phyloP scores from a whole-genome alignment of 2,329 filamentous ascomycete genomes.

The Epichloe coenophiala region DNA sequence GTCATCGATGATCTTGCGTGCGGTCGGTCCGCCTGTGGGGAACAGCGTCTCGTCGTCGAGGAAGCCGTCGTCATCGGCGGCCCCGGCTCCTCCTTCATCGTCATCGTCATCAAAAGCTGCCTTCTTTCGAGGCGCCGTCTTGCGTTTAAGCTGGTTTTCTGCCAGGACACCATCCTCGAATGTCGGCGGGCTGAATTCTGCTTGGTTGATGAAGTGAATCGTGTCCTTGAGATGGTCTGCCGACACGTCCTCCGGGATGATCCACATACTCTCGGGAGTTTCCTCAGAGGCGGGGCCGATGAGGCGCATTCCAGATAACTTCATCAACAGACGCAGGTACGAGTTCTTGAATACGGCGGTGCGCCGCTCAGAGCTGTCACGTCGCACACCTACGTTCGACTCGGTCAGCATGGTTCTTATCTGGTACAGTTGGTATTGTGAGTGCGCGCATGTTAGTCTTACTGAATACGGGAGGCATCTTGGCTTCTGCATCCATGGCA shows the following conservation, averaged over 20 bases:
- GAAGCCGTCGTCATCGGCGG: slow-evolving; percentile 14
- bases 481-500: slow-evolving; percentile 13
- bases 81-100: slow-evolving; percentile 23
- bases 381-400: slow-evolving; percentile 35
- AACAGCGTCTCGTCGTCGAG: slow-evolving; percentile 48
- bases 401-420: slow-evolving; percentile 4
- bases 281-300: slow-evolving; percentile 45
- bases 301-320: slow-evolving; percentile 55
- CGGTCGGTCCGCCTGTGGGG: slow-evolving; percentile 52
- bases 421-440: not conserved
- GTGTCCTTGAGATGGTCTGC: slow-evolving; percentile 54
- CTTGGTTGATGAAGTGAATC: slow-evolving; percentile 60
- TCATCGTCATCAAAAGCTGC: slow-evolving; percentile 61
- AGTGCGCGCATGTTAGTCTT: slow-evolving; percentile 9
- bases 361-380: slow-evolving; percentile 52
- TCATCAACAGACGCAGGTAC: slow-evolving; percentile 74
- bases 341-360: slow-evolving; percentile 80
- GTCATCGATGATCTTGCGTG: slow-evolving; percentile 37
- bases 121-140: slow-evolving; percentile 39
- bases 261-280: slow-evolving; percentile 63
- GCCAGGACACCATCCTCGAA: slow-evolving; percentile 66
- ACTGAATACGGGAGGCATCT: slow-evolving; percentile 21
- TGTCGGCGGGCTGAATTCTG: slow-evolving; percentile 62
- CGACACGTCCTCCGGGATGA: slow-evolving; percentile 53
- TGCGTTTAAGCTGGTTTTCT: slow-evolving; percentile 66